phyloP scores from a whole-genome alignment of 2,329 filamentous ascomycete species.

The Coniochaeta sp. region DNA sequence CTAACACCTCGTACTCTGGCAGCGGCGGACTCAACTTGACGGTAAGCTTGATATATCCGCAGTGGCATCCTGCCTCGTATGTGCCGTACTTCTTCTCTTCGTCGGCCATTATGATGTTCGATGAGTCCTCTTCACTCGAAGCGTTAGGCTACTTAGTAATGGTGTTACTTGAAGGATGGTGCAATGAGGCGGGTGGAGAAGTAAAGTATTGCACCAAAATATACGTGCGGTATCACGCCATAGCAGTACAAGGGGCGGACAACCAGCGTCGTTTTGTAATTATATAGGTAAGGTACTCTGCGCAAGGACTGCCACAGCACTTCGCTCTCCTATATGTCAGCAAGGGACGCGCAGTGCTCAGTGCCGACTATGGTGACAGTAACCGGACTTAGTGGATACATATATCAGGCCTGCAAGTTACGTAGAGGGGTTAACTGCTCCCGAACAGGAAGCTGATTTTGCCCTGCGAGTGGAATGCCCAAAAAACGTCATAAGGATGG shows the following conservation, averaged over 20 bases:
- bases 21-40: conserved; percentile 41
- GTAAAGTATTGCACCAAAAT: neutral
- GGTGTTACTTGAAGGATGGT: neutral
- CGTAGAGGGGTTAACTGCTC: neutral
- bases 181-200: neutral
- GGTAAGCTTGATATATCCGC: conserved; percentile 40
- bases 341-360: no score
- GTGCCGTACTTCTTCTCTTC: conserved; percentile 19
- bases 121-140: neutral
- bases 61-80: conserved; percentile 45
- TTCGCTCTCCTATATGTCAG: no score
- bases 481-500: no score
- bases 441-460: neutral
- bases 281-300: no score
- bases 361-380: no score
- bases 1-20: conserved; percentile 32
- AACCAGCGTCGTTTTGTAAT: no score
- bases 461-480: no score
- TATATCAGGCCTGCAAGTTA: no score
- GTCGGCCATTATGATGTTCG: neutral
- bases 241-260: no score
- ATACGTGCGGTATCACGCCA: no score
- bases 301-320: no score
- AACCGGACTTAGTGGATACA: no score
- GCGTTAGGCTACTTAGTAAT: neutral